Base-by-base conservation (phyloP, 1,139 yeast species). In the Chernovozyma aurita region DNA sequence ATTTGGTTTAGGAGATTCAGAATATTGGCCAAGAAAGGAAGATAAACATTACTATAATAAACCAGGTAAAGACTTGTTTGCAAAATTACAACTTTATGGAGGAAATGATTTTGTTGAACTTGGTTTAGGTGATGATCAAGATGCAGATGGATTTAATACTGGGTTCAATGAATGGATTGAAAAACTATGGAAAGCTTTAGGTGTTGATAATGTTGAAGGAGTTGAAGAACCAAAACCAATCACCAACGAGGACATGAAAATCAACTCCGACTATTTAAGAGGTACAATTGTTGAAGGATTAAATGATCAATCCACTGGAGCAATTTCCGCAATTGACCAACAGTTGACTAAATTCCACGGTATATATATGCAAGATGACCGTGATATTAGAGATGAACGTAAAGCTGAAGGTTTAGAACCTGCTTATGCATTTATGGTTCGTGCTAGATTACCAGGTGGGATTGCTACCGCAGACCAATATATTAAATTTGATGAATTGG, bases 281-380 rank as follows among this genome's bases (percentile, higher is more conserved):
- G 98, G 97, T 53, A 87, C 95, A 1, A 90, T 92, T 60, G 94
- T 78, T 27, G 95, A 85, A 59, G 97, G 90, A 21, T 74, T 92
- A 44, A 57, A 63, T 39, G 97, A 92, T 57, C 73, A 76, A 45
- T 73, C 90, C 3, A 90, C 97, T 15, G 97, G 97, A 46, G 90
- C 96, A 13, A 85, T 92, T 48, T 75, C 85, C 47, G 94, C 97
- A n/a, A 78, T 77, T 41, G 97, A 88, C 61, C 95, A 88, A 65
- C 97, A 88, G 64, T 66, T 92, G 59, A 88, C 97, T 48, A 92
- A 92, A 63, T 92, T 92, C 77, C 97, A 92, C 59, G 98, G 98
- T 64, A 88, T 90, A 48, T 92, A 92, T 61, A 88, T 90, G 95
- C 98, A 92, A 70, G 97, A 92, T 61, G 97, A 92, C 59, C 86